A percentile compares a stretch with the other conserved stretches of the same genome.
These are phyloP conservation scores for Vicia villosa DNA, from an alignment of 306 rosid species.

Conservation along the genomic window DNA sequence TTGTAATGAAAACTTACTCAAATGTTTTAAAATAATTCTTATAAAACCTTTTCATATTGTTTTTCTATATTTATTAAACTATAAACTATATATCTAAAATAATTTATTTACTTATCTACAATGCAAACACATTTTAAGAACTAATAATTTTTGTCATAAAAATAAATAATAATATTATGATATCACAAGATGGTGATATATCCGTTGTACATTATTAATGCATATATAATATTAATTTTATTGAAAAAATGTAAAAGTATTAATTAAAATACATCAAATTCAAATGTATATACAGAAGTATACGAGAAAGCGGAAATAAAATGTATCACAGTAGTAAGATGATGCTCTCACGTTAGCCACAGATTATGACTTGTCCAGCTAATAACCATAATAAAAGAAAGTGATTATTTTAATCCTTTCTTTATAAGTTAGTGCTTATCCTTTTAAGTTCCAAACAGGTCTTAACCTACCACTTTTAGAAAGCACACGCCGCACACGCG, in stretches of 20 bases:
- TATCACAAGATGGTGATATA: no score
- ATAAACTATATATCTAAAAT: no score
- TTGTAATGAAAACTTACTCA: no score
- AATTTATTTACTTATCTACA: not conserved
- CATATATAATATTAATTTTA: not conserved
- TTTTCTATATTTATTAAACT: no score
- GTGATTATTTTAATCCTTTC: not conserved
- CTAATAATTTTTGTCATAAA: not conserved
- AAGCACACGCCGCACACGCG: conserved; percentile 79
- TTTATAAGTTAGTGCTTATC: conserved; percentile 52
- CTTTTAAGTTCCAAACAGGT: not conserved
- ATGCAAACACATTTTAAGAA: no score
- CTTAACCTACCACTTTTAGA: conserved; percentile 37
- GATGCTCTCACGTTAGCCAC: not conserved
- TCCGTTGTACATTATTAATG: no score
- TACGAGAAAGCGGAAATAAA: not conserved
- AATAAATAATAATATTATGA: no score
- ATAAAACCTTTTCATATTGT: no score
- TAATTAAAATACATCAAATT: not conserved
- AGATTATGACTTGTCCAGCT: conserved; percentile 47
- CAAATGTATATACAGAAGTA: not conserved
- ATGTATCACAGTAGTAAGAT: not conserved
- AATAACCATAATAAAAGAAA: conserved; percentile 43
- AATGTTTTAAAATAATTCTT: no score
- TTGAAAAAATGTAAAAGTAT: not conserved